A percentile compares a stretch with the other conserved stretches of the same genome.
Evolutionary conservation across 129 eudicot species (phyloP).

Genomic region (Escallonia rubra): DNA sequence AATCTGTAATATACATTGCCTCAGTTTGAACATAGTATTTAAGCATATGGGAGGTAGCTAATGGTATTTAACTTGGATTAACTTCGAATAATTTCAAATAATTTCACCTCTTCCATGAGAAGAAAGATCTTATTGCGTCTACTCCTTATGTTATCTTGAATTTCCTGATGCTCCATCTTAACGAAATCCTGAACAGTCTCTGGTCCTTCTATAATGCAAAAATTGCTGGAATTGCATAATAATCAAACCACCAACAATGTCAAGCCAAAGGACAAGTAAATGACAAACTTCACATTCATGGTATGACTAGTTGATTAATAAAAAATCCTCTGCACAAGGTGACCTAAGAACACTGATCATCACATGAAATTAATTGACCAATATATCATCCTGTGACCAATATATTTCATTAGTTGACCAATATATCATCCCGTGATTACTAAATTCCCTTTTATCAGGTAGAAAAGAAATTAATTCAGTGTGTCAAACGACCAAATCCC

Average conservation of each 20-base stretch:
- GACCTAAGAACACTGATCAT: too few species aligned
- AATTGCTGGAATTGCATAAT: constrained; percentile 54
- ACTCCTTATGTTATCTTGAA: constrained; percentile 82
- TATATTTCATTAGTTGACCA: too few species aligned
- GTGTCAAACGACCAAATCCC: too few species aligned
- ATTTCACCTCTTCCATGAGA: constrained; percentile 90
- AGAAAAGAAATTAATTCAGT: too few species aligned
- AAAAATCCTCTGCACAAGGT: too few species aligned
- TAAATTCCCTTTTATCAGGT: too few species aligned
- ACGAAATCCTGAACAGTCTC: constrained; percentile 90
- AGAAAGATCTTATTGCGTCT: constrained; percentile 94
- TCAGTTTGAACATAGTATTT: not conserved
- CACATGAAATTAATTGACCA: too few species aligned
- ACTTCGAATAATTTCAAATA: not conserved
- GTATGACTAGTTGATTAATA: too few species aligned
- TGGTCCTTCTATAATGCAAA: constrained; percentile 98
- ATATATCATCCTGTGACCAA: too few species aligned
- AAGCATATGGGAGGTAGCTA: constrained; percentile 2
- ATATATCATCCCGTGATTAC: too few species aligned
- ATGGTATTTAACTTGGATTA: not conserved
- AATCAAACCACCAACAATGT: not conserved
- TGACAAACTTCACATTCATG: not conserved
- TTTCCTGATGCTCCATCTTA: constrained; percentile 82
- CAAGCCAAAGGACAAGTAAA: not conserved
- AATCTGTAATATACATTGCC: too few species aligned